These are phyloP conservation scores for Grosmannia serpens DNA, from an alignment of 2,329 filamentous ascomycete species.

Conservation along the genomic window DNA sequence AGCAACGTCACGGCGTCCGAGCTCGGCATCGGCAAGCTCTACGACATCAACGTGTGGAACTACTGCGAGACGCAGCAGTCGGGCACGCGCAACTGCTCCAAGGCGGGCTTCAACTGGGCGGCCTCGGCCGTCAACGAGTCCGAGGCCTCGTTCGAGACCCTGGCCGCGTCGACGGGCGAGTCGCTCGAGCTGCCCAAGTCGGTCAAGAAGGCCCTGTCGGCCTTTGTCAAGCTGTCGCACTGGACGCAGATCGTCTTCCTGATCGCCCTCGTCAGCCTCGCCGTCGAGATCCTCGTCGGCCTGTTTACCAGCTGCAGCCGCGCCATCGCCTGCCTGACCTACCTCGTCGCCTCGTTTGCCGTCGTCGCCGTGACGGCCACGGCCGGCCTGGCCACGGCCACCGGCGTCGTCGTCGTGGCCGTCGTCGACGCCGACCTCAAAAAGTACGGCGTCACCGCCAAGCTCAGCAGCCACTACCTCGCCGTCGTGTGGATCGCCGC, in stretches of 20 bases:
- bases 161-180: constrained; percentile 34
- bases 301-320: constrained; percentile 75
- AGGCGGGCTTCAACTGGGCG: constrained; percentile 65
- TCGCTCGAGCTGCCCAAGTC: constrained; percentile 56
- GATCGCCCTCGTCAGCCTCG: constrained; percentile 58
- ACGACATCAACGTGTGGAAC: constrained; percentile 75
- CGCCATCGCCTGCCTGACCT: constrained; percentile 71
- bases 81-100: constrained; percentile 54
- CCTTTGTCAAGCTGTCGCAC: constrained; percentile 62
- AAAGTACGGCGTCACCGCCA: constrained; percentile 57
- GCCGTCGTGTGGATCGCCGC: constrained; percentile 67
- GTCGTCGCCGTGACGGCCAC: constrained; percentile 43
- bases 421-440: constrained; percentile 56
- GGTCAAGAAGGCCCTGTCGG: constrained; percentile 54
- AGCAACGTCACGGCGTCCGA: constrained; percentile 44
- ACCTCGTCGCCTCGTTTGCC: constrained; percentile 58
- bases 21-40: constrained; percentile 60
- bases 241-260: constrained; percentile 80
- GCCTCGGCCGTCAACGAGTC: constrained; percentile 58
- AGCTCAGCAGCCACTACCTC: constrained; percentile 59
- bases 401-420: constrained; percentile 58
- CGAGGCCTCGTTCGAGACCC: constrained; percentile 38
- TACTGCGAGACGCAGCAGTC: constrained; percentile 61
- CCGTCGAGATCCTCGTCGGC: constrained; percentile 62
- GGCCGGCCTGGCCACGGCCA: constrained; percentile 62